Conservation (phyloP, 208 protist species). For the Leishmania gerbilli region DNA sequence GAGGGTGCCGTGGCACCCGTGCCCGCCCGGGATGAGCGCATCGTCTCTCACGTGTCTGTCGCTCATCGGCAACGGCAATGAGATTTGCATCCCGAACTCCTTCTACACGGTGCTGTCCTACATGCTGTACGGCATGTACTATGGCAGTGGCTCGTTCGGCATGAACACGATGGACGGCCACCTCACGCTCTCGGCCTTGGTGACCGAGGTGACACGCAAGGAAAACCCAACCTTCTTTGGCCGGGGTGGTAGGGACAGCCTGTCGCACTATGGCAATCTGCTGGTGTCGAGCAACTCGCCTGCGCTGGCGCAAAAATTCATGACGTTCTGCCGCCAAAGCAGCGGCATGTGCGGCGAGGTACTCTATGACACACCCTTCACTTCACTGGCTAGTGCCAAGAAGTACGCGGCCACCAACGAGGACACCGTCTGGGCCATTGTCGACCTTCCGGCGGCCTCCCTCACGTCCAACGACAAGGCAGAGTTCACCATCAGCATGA, state of each 20-base stretch:
- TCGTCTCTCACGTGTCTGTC: slow-evolving; percentile 25
- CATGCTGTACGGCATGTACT: slow-evolving; percentile 44
- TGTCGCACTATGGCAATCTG: slow-evolving; percentile 74
- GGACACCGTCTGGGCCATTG: slow-evolving; percentile 76
- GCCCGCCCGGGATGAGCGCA: slow-evolving; percentile 5
- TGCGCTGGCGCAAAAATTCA: slow-evolving; percentile 44
- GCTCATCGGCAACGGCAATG: slow-evolving; percentile 37
- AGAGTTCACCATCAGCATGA: slow-evolving; percentile 88
- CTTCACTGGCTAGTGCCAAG: slow-evolving; percentile 48
- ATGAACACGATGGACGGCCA: slow-evolving; percentile 59
- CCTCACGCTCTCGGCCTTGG: slow-evolving; percentile 51
- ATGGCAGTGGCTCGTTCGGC: slow-evolving; percentile 34
- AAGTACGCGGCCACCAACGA: slow-evolving; percentile 50
- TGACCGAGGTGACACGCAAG: slow-evolving; percentile 35
- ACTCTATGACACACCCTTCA: slow-evolving; percentile 42
- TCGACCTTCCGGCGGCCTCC: slow-evolving; percentile 42
- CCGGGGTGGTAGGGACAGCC: slow-evolving; percentile 36
- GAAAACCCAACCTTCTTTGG: slow-evolving; percentile 58
- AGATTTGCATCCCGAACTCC: slow-evolving; percentile 27
- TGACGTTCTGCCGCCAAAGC: slow-evolving; percentile 39
- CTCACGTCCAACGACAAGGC: slow-evolving; percentile 13
- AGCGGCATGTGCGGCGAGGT: slow-evolving; percentile 61
- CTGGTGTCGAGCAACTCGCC: slow-evolving; percentile 53
- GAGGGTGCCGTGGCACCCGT: slow-evolving; percentile 27
- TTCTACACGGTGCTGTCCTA: slow-evolving; percentile 18